Base-by-base conservation (phyloP, 1,139 yeast species). In the Eremothecium gossypii region DNA sequence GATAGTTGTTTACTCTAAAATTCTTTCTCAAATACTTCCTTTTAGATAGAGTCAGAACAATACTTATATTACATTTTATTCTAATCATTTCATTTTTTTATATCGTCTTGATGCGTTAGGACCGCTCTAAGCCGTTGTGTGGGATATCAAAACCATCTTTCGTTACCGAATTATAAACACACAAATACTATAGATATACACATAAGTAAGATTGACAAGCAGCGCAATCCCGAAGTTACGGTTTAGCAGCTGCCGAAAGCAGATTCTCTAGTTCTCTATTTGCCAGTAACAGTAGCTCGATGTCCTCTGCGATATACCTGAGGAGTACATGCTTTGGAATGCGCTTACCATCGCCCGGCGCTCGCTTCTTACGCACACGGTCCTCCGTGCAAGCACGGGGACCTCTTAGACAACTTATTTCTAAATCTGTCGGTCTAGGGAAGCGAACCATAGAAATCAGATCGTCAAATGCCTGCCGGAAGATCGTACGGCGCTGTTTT, bases 291-390 rank as follows among this genome's bases (percentile, higher is more conserved):
- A 61, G 38, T 14, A 46, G 41, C 33, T 52, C 52, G 11, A 61
- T 55, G 43, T 61, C 65, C 27, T 60, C 52, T 11, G 59, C 52
- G 10, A 61, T 49, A 33, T 49, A 51, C 31, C 45, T 51, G 33
- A 60, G 46, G n/a, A 56, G 42, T 4, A 49, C 46, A 44, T 58
- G 55, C 39, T 60, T 60, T 14, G 64, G 58, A 30, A 57, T 49
- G 36, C 64, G 49, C 41, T 57, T 57, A 9, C 51, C 51, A 3
- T 44, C 44, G 6, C 37, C 37, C n/a, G 37, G 37, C 29, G 20
- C 29, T 17, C 37, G 27, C 27, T 9, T 23, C n/a, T 34, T 34
- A 38, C 32, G 9, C 27, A 37, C 27, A 17, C 23, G 23, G 4
- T 13, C n/a, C 27, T 12, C n/a, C 26, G 23, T 8, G 28, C 27